These are phyloP conservation scores for Leishmania aethiopica DNA, from an alignment of 208 protist species.

Conservation along the genomic window DNA sequence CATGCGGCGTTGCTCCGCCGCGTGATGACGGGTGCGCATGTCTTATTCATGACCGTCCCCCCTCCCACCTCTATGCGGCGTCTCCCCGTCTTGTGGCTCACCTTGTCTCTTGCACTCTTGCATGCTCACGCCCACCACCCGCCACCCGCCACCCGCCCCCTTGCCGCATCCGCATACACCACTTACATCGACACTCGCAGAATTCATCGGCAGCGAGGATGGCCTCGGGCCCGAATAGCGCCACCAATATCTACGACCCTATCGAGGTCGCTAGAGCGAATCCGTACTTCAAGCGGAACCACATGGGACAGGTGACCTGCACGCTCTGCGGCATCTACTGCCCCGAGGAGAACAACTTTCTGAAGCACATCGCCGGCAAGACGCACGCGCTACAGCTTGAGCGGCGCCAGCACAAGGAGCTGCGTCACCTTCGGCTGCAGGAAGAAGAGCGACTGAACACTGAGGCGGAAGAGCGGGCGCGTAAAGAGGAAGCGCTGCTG, in stretches of 20 bases:
- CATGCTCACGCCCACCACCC: neutral
- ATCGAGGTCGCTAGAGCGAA: constrained; percentile 48
- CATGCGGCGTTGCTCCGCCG: too few relatives aligned
- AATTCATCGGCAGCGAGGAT: neutral
- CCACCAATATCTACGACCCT: constrained; percentile 60
- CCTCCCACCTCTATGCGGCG: neutral
- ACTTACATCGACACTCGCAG: neutral
- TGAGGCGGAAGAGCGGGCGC: constrained; percentile 43
- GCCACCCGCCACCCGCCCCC: neutral
- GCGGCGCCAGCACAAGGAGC: constrained; percentile 56
- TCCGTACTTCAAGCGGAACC: constrained; percentile 85
- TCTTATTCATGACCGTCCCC: neutral
- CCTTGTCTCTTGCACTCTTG: neutral
- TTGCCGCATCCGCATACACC: neutral
- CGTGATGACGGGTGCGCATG: too few relatives aligned
- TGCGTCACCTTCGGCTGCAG: constrained; percentile 52
- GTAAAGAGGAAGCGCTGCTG: constrained; percentile 47
- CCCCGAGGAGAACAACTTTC: constrained; percentile 81
- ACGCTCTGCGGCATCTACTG: constrained; percentile 82
- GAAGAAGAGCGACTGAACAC: constrained; percentile 63
- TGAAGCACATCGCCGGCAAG: constrained; percentile 81
- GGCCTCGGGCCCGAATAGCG: constrained; percentile 1
- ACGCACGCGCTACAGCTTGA: constrained; percentile 74
- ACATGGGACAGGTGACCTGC: constrained; percentile 83
- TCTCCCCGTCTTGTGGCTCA: neutral